Conservation (phyloP, 1,284 basidiomycete genomes). For the Ceratobasidium sp. region DNA sequence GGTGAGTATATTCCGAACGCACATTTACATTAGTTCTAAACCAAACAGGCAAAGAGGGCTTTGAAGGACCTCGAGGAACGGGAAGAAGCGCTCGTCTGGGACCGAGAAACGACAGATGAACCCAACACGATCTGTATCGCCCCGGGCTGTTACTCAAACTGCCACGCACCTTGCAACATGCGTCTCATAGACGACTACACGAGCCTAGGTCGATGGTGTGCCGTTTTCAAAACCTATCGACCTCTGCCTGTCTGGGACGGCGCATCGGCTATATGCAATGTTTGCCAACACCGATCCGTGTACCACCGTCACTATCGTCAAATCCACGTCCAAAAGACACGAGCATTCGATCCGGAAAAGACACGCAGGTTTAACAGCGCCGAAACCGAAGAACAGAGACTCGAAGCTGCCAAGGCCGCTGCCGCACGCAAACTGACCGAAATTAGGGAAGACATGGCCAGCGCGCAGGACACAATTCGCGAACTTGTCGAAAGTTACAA, state of each 20-base stretch:
- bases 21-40: background rate
- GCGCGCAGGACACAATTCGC: background rate
- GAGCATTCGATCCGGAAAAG: background rate
- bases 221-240: background rate
- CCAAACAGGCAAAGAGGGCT: background rate
- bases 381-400: background rate
- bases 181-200: background rate
- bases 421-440: background rate
- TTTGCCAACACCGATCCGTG: background rate
- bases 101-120: background rate
- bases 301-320: conserved; percentile 9
- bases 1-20: background rate
- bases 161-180: conserved; percentile 12
- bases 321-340: background rate
- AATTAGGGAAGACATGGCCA: background rate
- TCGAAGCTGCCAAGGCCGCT: background rate
- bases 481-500: conserved; percentile 13
- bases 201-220: conserved; percentile 6
- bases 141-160: conserved; percentile 5
- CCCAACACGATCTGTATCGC: conserved; percentile 20
- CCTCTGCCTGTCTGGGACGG: background rate
- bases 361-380: background rate
- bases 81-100: background rate
- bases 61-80: background rate
- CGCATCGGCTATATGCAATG: background rate